Percentiles rank a stretch among this genome's conserved stretches.
These are phyloP conservation scores for Acer saccharum DNA, from an alignment of 345 rosid species.

Conservation along the genomic window DNA sequence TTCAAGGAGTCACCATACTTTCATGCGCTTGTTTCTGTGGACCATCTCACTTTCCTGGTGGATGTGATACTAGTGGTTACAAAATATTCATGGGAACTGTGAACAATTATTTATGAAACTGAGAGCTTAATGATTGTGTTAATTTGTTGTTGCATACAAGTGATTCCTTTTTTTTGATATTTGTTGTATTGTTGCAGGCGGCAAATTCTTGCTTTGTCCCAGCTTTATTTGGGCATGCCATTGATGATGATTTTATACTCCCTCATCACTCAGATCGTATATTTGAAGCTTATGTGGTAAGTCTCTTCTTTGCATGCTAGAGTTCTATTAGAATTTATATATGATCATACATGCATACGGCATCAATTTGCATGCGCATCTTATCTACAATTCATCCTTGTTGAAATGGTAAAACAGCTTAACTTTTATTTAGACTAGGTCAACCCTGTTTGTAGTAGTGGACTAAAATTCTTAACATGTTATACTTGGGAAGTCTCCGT, in stretches of 20 bases:
- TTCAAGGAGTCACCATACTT: neutral
- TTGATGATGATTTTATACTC: conserved; percentile 82
- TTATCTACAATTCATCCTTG: neutral
- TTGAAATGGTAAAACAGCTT: neutral
- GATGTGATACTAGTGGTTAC: neutral
- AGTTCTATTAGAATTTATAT: conserved; percentile 10
- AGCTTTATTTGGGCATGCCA: conserved; percentile 91
- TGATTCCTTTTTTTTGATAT: neutral
- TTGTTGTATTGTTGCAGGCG: conserved; percentile 46
- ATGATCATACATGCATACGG: neutral
- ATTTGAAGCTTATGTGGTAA: conserved; percentile 78
- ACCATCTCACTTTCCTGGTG: neutral
- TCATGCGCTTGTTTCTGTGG: neutral
- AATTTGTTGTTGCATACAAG: neutral
- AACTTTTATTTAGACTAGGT: neutral
- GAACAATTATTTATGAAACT: conserved; percentile 6
- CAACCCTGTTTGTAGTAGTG: neutral
- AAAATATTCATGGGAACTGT: neutral
- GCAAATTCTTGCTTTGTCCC: conserved; percentile 89
- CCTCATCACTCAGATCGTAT: conserved; percentile 92
- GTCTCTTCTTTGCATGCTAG: conserved; percentile 17
- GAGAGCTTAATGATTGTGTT: conserved; percentile 9
- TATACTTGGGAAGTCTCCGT: neutral
- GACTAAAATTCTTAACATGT: neutral
- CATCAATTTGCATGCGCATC: conserved; percentile 16